Evolutionary conservation across 257 asterid species (phyloP), one percentile per base, ranked within the genome.

Genomic region (Solanum gandarillasii): DNA sequence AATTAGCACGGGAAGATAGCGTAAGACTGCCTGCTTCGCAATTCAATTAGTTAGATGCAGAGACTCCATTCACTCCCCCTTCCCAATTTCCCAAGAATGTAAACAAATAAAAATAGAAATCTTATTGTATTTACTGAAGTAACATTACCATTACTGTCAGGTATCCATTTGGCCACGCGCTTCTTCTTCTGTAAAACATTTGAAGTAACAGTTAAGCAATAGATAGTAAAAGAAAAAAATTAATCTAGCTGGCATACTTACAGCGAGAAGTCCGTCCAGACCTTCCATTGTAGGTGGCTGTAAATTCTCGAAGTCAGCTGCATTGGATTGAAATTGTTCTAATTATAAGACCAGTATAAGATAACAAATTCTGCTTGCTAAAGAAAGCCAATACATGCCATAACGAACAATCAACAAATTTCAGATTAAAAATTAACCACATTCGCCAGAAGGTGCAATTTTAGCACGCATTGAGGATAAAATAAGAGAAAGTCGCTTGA

Each of bases 211-310:
- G 87, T 58, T 73, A 62, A 32, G 67, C 39, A 43, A 43, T 23
- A 1, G 16, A 86, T 23, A 1, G 32, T 4, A 72, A 86, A 41
- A 31, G 9, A 10, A 41, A 32, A 87, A 39, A 55, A 6, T 84
- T 62, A 71, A 68, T 65, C 58, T 41, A 43, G 48, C 81, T 34
- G 35, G 58, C 9, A 76, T 70, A 93, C 98, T 94, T 89, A 96
- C 99, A 73, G 94, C 91, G 38, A 97, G 91, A 83, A 94, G 92
- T 89, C 78, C 91, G 90, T 94, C 98, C 88, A 97, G 89, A 72
- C 98, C 99, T 87, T 95, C 99, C 98, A 97, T 88, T 75, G 86
- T 86, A 5, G 99, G 99, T 72, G 95, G 98, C 85, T 92, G 92
- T 92, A 97, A 88, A 90, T 90, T 92, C 86, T 92, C 98, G 67